Evolutionary conservation across 2,329 filamentous ascomycete species (phyloP), one percentile per base, ranked within the genome.

Genomic region (Phaeophleospora eucalypticola): DNA sequence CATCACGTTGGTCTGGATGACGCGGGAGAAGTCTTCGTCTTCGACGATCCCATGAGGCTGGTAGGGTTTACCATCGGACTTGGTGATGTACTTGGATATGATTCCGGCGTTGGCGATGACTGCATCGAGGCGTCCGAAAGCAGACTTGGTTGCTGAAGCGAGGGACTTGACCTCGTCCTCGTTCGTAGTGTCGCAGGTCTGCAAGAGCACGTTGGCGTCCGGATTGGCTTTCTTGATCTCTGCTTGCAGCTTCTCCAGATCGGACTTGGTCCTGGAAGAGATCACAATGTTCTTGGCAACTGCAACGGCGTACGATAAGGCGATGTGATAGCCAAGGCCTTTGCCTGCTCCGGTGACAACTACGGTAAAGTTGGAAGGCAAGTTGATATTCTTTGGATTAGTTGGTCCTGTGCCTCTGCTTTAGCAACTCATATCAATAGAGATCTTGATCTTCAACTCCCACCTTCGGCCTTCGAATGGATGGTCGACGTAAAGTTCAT

Each of bases 281-380:
- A 52, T 54, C 2, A 54, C 48, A 3, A 54, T 50, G 38, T 45
- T 48, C 32, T 41, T 50, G 3, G 52, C 52, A n/a, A 42, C 48
- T 10, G 52, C 52, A 16, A 44, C 32, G 16, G 52, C 49, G 29
- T 52, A 54, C 1, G 46, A 34, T 12, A 45, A 29, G 4, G 52
- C 52, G 24, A 52, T 54, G 33, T 52, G 32, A 4, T 49, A 48
- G 8, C 52, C 52, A 2, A 54, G 20, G n/a, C 49, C 52, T 17
- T 54, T 54, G 10, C 49, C 52, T 2, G 52, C 49, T 33, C 52
- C 52, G 3, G 49, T 52, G 10, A 54, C 43, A 15, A 48, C 39
- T 4, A 54, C 49, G n/a, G 49, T 45, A 20, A 52, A 54, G 41
- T 45, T 45, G 17, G 50, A 17, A 4, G 27, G 42, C 4, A 54